Conservation (phyloP, 164 flowering plant species). For the Tetrastigma voinierianum region DNA sequence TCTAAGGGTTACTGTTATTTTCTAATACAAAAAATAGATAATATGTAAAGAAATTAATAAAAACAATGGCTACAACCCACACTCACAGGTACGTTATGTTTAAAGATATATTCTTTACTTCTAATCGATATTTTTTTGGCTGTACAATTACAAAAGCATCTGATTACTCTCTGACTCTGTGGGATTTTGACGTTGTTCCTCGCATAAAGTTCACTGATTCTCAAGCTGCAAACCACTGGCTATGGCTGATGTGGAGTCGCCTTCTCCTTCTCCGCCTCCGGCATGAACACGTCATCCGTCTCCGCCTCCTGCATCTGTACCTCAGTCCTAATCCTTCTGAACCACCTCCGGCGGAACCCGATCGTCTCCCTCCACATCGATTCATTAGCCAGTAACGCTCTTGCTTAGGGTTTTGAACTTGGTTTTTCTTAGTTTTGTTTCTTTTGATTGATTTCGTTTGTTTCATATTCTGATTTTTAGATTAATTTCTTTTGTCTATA, state of each 20-base stretch:
- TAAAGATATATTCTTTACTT: no score
- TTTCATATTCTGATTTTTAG: neutral
- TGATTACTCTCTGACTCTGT: no score
- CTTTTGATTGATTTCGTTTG: neutral
- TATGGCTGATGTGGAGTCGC: neutral
- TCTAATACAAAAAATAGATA: no score
- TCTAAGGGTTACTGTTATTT: no score
- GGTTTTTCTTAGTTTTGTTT: neutral
- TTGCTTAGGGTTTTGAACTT: neutral
- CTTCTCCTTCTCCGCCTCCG: constrained; percentile 1
- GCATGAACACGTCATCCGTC: constrained; percentile 1
- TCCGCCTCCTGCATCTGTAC: constrained; percentile 6
- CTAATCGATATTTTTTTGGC: no score
- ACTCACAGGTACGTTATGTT: no score
- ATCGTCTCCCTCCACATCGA: constrained; percentile 15
- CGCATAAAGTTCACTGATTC: no score
- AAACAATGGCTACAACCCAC: no score
- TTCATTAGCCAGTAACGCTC: constrained; percentile 39
- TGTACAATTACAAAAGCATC: no score
- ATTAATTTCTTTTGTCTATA: neutral
- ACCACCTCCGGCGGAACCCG: neutral
- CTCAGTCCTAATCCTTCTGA: neutral
- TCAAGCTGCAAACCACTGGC: no score
- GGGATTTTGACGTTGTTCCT: no score
- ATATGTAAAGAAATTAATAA: no score